Evolutionary conservation across 495 filamentous ascomycete genomes (phyloP).

Genomic region (Hypoxylon intermedium): DNA sequence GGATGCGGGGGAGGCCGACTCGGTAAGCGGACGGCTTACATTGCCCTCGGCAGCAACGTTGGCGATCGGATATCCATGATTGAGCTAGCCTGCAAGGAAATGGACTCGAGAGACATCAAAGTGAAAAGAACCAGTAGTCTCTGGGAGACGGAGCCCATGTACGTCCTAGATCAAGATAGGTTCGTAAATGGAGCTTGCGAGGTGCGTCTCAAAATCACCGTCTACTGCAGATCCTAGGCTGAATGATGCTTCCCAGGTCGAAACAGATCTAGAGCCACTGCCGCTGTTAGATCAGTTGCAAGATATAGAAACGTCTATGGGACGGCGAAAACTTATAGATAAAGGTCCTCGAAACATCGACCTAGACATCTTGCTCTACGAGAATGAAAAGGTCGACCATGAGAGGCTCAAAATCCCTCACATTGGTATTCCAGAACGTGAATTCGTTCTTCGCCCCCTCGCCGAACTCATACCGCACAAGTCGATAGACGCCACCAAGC

Average conservation of each 20-base stretch:
- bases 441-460: constrained; percentile 90
- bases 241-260: constrained; percentile 63
- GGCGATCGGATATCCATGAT: constrained; percentile 86
- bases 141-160: constrained; percentile 97
- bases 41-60: constrained; percentile 92
- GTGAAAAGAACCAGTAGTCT: constrained; percentile 83
- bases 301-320: constrained; percentile 77
- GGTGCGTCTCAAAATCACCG: constrained; percentile 58
- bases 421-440: constrained; percentile 82
- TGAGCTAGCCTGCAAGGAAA: constrained; percentile 77
- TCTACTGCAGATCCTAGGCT: constrained; percentile 22
- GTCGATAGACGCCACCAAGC: constrained; percentile 54
- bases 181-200: constrained; percentile 96
- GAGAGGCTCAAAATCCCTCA: constrained; percentile 85
- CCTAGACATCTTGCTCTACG: constrained; percentile 90
- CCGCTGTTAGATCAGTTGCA: constrained; percentile 81
- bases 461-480: constrained; percentile 78
- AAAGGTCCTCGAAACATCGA: constrained; percentile 95
- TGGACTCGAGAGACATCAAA: constrained; percentile 73
- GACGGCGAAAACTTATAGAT: constrained; percentile 82
- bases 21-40: constrained; percentile 62
- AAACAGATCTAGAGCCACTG: constrained; percentile 77
- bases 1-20: constrained; percentile 10
- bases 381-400: constrained; percentile 67
- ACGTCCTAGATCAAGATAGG: constrained; percentile 82